Evolutionary conservation across 768 basidiomycete species (phyloP), one percentile per base, ranked within the genome.

Genomic region (Phanerochaete carnosa): DNA sequence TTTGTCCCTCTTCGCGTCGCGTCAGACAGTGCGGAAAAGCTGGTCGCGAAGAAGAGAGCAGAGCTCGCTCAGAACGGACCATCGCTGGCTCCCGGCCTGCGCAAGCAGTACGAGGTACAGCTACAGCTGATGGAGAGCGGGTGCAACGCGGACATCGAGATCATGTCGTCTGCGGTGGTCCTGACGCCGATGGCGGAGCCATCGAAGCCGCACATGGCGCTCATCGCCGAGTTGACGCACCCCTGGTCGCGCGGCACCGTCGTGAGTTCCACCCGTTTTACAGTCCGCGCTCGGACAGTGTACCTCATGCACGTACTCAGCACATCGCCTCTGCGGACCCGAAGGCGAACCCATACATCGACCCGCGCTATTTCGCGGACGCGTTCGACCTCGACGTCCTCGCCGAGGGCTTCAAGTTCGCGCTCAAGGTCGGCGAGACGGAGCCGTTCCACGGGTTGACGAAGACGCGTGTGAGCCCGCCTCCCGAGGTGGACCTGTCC

Each of bases 301-400:
- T n/a, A n/a, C n/a, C n/a, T n/a, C n/a, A n/a, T n/a, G n/a, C n/a
- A n/a, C 15, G 33, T 15, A 35, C 33, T 9, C 33, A 35, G 67
- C 70, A 70, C 55, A 64, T 65, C 50, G 57, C 47, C 4, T 69
- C 67, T 9, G 53, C 53, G 0, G 71, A 75, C 57, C 69, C 72
- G 7, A 26, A 25, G 16, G 53, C 37, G 6, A 59, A 64, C 7
- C 69, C 70, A 2, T 59, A 57, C 23, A 69, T 74, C 19, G 69
- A 74, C 52, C 72, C 70, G 3, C 58, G 64, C 51, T 66, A 69
- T 47, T 68, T 73, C 57, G 66, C 67, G 35, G 57, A 70, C 32
- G 63, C 63, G 15, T n/a, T 37, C 26, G 59, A 60, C 59, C 59
- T 60, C 7, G 59, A 60, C 12, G 15, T 61, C 5, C 25, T 47